Evolutionary conservation across 805 yeast species (phyloP).

Genomic region (Saturnispora dispora): DNA sequence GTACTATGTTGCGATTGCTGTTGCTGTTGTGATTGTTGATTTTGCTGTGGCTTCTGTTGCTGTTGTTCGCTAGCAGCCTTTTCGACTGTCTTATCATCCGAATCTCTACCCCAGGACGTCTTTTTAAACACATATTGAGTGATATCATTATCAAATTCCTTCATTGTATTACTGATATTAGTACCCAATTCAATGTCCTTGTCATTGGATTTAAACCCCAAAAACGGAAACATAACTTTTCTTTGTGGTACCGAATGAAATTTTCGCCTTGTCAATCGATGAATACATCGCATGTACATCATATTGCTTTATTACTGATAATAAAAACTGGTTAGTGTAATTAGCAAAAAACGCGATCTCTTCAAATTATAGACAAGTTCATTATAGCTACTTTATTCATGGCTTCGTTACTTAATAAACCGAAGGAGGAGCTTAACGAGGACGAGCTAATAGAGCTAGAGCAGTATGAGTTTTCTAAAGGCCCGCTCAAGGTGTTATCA

Average conservation of each 20-base stretch:
- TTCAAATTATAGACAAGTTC: neutral
- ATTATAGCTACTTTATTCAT: conserved; percentile 7
- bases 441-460: conserved; percentile 73
- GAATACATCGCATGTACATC: neutral
- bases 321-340: neutral
- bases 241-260: neutral
- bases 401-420: conserved; percentile 56
- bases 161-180: conserved; percentile 6
- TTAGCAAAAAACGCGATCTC: neutral
- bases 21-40: neutral
- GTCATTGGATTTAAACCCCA: conserved; percentile 5
- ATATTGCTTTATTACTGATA: neutral
- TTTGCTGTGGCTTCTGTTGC: neutral
- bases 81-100: neutral
- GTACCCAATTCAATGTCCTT: conserved; percentile 8
- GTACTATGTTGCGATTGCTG: neutral
- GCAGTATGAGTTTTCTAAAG: conserved; percentile 81
- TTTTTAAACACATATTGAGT: conserved; percentile 2
- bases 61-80: neutral
- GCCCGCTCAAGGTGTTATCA: conserved; percentile 86
- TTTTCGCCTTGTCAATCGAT: neutral
- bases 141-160: conserved; percentile 8
- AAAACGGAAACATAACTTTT: conserved; percentile 4
- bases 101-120: neutral
- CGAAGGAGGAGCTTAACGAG: conserved; percentile 72